Evolutionary conservation across 192 early-diverging fungal species (phyloP), one percentile per base, ranked within the genome.

Genomic region (Powellomyces hirtus): DNA sequence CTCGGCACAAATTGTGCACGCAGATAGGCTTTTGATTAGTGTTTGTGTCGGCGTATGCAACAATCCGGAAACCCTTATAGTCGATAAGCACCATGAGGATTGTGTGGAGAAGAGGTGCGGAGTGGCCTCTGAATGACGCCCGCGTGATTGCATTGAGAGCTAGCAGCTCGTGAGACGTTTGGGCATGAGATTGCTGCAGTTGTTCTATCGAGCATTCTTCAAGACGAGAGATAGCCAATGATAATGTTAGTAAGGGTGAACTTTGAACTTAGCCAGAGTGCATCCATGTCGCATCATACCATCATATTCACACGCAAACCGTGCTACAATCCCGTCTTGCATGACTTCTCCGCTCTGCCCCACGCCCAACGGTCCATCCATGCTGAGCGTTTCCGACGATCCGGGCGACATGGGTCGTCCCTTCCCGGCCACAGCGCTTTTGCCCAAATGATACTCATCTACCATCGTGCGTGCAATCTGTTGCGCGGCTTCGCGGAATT

Each of bases 41-140:
- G 35, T 74, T 70, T 72, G 75, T 74, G 38, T 80, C 76, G 3
- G 81, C 79, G 58, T 78, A 81, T 4, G 77, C 77, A 49, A 86
- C 78, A 30, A 86, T 59, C 18, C 84, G 38, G 66, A 86, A 86
- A 8, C 84, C 84, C 59, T 84, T 86, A 75, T 86, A 86, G 60
- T 86, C 84, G 30, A 86, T 53, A 31, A 80, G 35, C 30, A 72
- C 72, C 79, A 84, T 82, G 26, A 86, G 55, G 10, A 73, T 65
- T 4, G 80, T 82, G 52, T 75, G 65, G 8, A 84, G 62, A n/a
- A 66, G 71, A n/a, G 60, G 38, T 5, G 65, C 56, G 38, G 64
- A 40, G 20, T 74, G 57, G 24, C 70, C 29, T 8, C 58, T 34
- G 31, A 71, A 71, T 11, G 60, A 63, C 2, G 75, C 75, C 7